Evolutionary conservation across 2,329 filamentous ascomycete genomes (phyloP), one percentile per base, ranked within the genome.

Genomic region (Hypoxylon sp.): DNA sequence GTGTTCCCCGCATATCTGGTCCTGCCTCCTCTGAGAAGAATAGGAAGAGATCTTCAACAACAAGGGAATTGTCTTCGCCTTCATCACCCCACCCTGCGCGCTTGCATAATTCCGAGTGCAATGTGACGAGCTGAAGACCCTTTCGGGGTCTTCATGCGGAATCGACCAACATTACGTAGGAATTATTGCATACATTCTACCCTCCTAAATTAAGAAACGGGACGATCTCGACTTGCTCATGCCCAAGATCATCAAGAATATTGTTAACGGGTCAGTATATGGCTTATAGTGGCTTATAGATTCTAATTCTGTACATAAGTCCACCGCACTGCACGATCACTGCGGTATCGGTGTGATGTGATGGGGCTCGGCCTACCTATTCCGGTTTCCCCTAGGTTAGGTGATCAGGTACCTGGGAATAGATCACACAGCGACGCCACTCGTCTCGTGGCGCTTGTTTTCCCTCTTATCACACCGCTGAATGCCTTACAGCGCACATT

Each of bases 331-430:
- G 9, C 39, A 5, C 39, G 10, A 14, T 11, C 22, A 19, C 24
- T 58, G 60, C 61, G 57, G 42, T 47, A 67, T 64, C 64, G 60
- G 65, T 65, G 68, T 65, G 64, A 70, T 65, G 56, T 59, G 67
- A 69, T 59, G 46, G 39, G 39, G 47, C 42, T 58, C 51, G 59
- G 50, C 33, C 50, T 54, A 58, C 55, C 44, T 26, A 29, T 47
- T 9, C 31, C 39, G 33, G 22, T 29, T 50, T 55, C 46, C 31
- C 31, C 35, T 44, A 26, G 39, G 31, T 42, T 44, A 26, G 39
- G 31, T 42, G 26, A 44, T 52, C 39, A 24, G 33, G 26, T 11
- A 42, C 37, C 6, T 10, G 48, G 47, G 31, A n/a, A 50, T 39
- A 31, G 8, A 37, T 68, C 56, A 57, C 37, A 60, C 46, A 56